Conservation (phyloP, 2,329 filamentous ascomycete genomes). For the Aspergillus chevalieri region DNA sequence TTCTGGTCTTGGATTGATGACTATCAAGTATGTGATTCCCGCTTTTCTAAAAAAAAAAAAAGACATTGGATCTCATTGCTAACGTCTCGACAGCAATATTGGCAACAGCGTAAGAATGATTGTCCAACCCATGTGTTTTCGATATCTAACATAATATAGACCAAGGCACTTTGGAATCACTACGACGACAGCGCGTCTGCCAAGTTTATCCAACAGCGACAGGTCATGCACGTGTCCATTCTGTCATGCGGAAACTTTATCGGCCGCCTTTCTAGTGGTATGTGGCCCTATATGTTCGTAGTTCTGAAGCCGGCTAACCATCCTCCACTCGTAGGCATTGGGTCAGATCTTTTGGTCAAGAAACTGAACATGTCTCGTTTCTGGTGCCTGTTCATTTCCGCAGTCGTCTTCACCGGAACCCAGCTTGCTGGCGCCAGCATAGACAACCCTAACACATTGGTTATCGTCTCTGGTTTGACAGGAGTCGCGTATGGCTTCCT, state of each 20-base stretch:
- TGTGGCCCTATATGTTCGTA: slow-evolving; percentile 19
- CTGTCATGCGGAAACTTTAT: slow-evolving; percentile 83
- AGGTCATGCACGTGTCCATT: slow-evolving; percentile 89
- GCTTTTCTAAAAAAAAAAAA: not conserved
- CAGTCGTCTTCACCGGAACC: slow-evolving; percentile 69
- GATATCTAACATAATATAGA: slow-evolving; percentile 26
- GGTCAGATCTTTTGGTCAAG: slow-evolving; percentile 85
- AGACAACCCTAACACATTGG: slow-evolving; percentile 68
- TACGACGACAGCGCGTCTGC: slow-evolving; percentile 68
- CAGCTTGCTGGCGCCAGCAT: slow-evolving; percentile 72
- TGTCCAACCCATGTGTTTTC: not conserved
- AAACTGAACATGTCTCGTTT: slow-evolving; percentile 71
- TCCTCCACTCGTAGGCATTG: slow-evolving; percentile 55
- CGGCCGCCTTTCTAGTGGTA: slow-evolving; percentile 72
- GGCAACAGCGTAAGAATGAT: slow-evolving; percentile 63
- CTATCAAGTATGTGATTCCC: slow-evolving; percentile 72
- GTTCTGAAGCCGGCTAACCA: not conserved
- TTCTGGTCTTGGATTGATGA: slow-evolving; percentile 93
- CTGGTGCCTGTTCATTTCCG: slow-evolving; percentile 81
- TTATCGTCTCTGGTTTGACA: slow-evolving; percentile 72
- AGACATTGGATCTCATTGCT: slow-evolving; percentile 16
- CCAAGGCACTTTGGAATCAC: slow-evolving; percentile 78
- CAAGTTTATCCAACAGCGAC: slow-evolving; percentile 70
- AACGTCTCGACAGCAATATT: slow-evolving; percentile 64
- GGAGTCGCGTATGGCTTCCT: slow-evolving; percentile 88